Evolutionary conservation across 805 yeast species (phyloP).

Genomic region (Candida anglica): DNA sequence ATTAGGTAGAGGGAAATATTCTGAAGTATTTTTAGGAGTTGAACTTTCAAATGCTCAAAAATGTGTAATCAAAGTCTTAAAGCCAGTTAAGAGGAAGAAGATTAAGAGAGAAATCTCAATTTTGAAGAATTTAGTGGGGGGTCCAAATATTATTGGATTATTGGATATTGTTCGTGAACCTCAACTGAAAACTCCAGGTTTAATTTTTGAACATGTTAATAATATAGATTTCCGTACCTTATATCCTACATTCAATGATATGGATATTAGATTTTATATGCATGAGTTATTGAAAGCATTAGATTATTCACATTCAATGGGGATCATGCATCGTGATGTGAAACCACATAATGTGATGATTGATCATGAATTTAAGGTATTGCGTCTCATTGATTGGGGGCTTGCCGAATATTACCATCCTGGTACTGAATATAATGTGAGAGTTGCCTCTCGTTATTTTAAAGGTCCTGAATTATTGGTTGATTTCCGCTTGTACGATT

Average conservation of each 20-base stretch:
- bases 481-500: constrained; percentile 84
- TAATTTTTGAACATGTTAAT: constrained; percentile 79
- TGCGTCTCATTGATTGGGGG: constrained; percentile 93
- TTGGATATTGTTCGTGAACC: constrained; percentile 81
- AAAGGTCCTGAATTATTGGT: constrained; percentile 91
- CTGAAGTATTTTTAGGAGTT: constrained; percentile 90
- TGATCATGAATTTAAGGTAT: constrained; percentile 65
- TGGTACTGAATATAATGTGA: constrained; percentile 83
- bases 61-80: constrained; percentile 84
- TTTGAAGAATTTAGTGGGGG: constrained; percentile 77
- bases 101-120: constrained; percentile 87
- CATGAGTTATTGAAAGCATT: constrained; percentile 76
- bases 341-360: constrained; percentile 97
- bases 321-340: constrained; percentile 93
- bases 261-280: constrained; percentile 80
- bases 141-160: constrained; percentile 75
- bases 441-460: constrained; percentile 90
- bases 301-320: constrained; percentile 90
- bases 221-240: constrained; percentile 79
- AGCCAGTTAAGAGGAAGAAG: constrained; percentile 91
- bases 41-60: constrained; percentile 54
- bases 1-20: constrained; percentile 90
- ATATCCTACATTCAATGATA: constrained; percentile 71
- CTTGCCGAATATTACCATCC: constrained; percentile 91
- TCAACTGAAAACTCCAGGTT: constrained; percentile 76